Evolutionary conservation across 306 rosid species (phyloP).

Genomic region (Mucuna pruriens): DNA sequence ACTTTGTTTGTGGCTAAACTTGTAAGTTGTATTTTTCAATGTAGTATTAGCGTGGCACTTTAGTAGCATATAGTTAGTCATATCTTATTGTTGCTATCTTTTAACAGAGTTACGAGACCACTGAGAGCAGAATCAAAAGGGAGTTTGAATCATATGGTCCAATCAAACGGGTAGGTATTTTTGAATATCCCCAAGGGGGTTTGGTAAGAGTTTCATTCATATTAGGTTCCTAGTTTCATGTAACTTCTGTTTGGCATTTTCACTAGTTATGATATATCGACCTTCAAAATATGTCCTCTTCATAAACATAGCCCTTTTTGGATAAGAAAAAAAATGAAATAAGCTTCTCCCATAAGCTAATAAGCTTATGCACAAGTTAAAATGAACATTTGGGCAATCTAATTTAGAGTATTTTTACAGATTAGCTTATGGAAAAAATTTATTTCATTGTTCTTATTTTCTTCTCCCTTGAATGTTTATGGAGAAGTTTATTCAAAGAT

Average conservation of each 20-base stretch:
- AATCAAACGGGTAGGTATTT: slow-evolving; percentile 99
- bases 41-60: background rate
- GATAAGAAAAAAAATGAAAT: too few species aligned
- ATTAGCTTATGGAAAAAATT: too few species aligned
- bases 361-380: too few species aligned
- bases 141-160: slow-evolving; percentile 99
- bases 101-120: slow-evolving; percentile 89
- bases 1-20: slow-evolving; percentile 93
- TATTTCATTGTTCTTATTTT: too few species aligned
- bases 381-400: too few species aligned
- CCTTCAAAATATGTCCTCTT: background rate
- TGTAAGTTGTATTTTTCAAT: slow-evolving; percentile 56
- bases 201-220: slow-evolving; percentile 86
- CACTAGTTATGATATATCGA: background rate
- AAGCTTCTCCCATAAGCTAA: too few species aligned
- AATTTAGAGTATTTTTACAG: too few species aligned
- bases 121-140: slow-evolving; percentile 98
- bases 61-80: background rate
- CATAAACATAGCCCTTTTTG: too few species aligned
- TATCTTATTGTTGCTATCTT: slow-evolving; percentile 30
- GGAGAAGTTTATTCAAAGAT: too few species aligned
- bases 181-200: slow-evolving; percentile 69
- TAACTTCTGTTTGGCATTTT: slow-evolving; percentile 16
- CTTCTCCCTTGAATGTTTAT: too few species aligned
- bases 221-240: slow-evolving; percentile 14